Base-by-base conservation (phyloP, 1,139 yeast species). In the Debaryomycetaceae sp. region DNA sequence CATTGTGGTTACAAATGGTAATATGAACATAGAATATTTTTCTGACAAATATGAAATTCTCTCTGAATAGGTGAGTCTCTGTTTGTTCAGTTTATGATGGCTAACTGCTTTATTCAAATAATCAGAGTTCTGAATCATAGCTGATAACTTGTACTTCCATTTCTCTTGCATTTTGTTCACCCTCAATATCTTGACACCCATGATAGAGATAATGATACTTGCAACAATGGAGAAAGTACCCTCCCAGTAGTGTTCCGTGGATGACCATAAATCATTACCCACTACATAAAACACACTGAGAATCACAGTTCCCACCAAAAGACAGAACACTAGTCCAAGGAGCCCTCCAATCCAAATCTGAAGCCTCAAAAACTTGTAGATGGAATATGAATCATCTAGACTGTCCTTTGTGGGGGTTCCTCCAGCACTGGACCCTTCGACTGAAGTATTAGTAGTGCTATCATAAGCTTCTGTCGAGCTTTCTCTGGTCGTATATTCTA, bases 131-230 rank as follows among this genome's bases (percentile, higher is more conserved):
- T 49, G 41, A 18, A 63, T 47, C 7, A 61, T 45, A 9, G 40
- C 30, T 2, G 60, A 52, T 28, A 87, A 73, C 61, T 86, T 87
- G 41, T 77, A 65, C 53, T 85, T 79, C 97, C 97, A 89, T 63
- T 88, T 88, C 45, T 79, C 80, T 64, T 87, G 87, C 88, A 88
- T 79, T 38, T 59, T 65, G 42, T 59, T 67, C 17, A 71, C 73
- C 30, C 76, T 53, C 28, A 71, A 56, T 11, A 71, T 67, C 41
- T 70, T 69, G 16, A 69, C 50, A 1, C 76, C 77, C 77, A 71
- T 71, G 5, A 66, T 58, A 1, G 76, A 68, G 15, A 71, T 71
- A 35, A 71, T 69, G 5, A 69, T 46, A 47, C 74, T 67, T 31
- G 77, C 75, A 17, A 70, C 34, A 4, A 71, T 67, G 2, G 75